These are phyloP conservation scores for Massarina eburnea DNA, from an alignment of 2,329 filamentous ascomycete genomes.

Conservation along the genomic window DNA sequence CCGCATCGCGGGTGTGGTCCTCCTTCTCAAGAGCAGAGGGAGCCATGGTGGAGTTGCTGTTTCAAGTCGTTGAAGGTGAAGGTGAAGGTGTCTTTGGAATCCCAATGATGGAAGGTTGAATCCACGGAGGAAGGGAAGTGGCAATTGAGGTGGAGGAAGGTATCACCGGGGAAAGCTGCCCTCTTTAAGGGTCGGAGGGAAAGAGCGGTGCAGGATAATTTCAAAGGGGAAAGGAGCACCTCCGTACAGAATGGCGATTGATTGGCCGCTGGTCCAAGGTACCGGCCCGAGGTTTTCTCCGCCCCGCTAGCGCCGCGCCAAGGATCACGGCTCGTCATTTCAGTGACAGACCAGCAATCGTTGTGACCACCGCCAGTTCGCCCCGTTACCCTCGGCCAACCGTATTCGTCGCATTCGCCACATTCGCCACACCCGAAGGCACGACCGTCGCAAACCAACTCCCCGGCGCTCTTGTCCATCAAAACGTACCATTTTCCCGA, in stretches of 20 bases:
- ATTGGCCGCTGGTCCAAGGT: slow-evolving; percentile 2
- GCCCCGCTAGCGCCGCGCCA: background rate
- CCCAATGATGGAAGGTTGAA: background rate
- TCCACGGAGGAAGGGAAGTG: background rate
- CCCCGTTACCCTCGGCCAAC: background rate
- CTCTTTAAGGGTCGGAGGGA: slow-evolving; percentile 7
- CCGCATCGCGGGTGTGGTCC: slow-evolving; percentile 82
- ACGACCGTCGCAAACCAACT: background rate
- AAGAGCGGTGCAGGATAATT: slow-evolving; percentile 3
- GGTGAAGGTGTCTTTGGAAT: background rate
- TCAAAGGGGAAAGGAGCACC: background rate
- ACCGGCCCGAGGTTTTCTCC: slow-evolving; percentile 1
- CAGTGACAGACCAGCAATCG: background rate
- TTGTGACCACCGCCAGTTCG: background rate
- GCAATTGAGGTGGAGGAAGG: background rate
- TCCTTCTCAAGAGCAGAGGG: slow-evolving; percentile 71
- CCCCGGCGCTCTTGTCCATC: background rate
- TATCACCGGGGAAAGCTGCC: background rate
- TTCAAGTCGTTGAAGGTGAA: background rate
- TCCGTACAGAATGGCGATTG: slow-evolving; percentile 3
- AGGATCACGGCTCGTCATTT: slow-evolving; percentile 1
- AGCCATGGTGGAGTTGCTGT: slow-evolving; percentile 48
- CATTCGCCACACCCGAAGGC: background rate
- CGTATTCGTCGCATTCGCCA: background rate
- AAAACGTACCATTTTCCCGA: slow-evolving; percentile 2